These are phyloP conservation scores for Aspergillus udagawae DNA, from an alignment of 2,329 filamentous ascomycete species.

Conservation along the genomic window DNA sequence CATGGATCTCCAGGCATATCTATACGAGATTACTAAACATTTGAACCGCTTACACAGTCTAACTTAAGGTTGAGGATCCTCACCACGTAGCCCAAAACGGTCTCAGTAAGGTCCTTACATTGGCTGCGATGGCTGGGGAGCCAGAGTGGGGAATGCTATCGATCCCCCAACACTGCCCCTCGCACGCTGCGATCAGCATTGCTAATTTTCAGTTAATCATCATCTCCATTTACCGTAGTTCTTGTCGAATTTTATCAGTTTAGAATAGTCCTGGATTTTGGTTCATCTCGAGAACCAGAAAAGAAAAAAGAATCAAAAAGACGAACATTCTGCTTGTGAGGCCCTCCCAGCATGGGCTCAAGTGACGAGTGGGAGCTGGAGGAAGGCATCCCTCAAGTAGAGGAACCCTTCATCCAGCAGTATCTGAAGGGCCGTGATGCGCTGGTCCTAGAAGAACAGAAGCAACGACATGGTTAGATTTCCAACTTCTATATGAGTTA, in stretches of 20 bases:
- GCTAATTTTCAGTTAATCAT: neutral
- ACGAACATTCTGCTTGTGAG: neutral
- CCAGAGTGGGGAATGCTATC: neutral
- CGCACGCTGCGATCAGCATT: neutral
- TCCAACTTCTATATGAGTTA: neutral
- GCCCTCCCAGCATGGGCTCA: conserved; percentile 12
- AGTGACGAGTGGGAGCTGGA: conserved; percentile 35
- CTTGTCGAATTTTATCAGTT: neutral
- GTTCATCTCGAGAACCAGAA: neutral
- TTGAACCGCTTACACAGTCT: neutral
- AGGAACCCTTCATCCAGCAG: conserved; percentile 76
- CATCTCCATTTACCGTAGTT: neutral
- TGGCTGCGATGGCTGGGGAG: neutral
- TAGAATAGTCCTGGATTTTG: neutral
- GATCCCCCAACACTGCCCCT: neutral
- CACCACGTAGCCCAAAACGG: neutral
- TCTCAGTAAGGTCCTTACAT: neutral
- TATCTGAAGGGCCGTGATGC: conserved; percentile 73
- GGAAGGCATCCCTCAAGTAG: conserved; percentile 43
- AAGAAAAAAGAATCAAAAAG: too few species aligned
- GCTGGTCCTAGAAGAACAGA: conserved; percentile 76
- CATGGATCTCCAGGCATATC: neutral
- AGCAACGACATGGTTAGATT: conserved; percentile 68
- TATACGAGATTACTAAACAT: neutral
- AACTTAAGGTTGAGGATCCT: neutral